These are phyloP conservation scores for Rhynchospora pubera DNA, from an alignment of 176 grass and related monocot genomes.

Conservation along the genomic window DNA sequence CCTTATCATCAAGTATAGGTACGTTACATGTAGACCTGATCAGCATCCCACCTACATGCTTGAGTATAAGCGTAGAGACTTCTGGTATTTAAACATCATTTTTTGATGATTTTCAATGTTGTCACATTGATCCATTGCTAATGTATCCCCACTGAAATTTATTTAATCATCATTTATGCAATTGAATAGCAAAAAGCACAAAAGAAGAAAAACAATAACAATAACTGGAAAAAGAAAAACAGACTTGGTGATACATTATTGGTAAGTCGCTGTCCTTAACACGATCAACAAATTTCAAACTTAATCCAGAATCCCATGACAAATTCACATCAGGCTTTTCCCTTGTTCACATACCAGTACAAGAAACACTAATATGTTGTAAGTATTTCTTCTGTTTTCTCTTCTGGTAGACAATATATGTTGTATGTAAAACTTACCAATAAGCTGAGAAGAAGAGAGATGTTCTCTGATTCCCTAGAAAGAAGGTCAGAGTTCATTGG, in stretches of 20 bases:
- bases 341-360: neutral
- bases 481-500: constrained; percentile 84
- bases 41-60: neutral
- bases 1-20: neutral
- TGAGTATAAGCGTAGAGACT: neutral
- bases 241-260: neutral
- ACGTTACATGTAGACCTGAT: neutral
- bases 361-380: no score
- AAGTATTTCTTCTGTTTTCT: no score
- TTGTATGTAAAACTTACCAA: constrained; percentile 44
- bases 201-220: neutral
- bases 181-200: neutral
- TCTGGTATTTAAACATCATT: neutral
- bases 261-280: neutral
- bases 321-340: neutral
- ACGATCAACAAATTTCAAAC: neutral
- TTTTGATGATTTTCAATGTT: no score
- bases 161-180: neutral
- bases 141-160: neutral
- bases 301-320: neutral
- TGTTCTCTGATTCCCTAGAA: constrained; percentile 87
- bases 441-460: constrained; percentile 85
- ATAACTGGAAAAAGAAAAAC: neutral
- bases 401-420: neutral
- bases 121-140: no score